A percentile compares a stretch with the other conserved stretches of the same genome.
These are phyloP conservation scores for Solidago caesia DNA, from an alignment of 129 eudicot genomes.

Conservation along the genomic window DNA sequence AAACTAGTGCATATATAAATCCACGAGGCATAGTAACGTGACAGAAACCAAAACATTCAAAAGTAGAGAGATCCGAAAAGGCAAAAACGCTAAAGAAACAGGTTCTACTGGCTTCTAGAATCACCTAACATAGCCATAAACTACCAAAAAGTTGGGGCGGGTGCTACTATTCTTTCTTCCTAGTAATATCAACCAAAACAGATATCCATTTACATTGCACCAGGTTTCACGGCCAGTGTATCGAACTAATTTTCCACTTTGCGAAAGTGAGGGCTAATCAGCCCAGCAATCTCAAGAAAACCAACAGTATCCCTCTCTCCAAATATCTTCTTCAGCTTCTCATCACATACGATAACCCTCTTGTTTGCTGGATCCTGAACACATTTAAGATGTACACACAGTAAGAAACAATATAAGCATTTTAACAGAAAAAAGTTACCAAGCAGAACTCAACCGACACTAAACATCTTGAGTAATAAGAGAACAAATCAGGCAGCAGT, in stretches of 20 bases:
- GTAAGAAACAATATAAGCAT: neutral
- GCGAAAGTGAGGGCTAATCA: slow-evolving; percentile 62
- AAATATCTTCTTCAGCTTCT: slow-evolving; percentile 75
- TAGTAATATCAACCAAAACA: slow-evolving; percentile 17
- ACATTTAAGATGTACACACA: neutral
- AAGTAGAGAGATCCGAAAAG: neutral
- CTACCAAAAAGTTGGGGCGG: slow-evolving; percentile 13
- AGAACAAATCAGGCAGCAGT: neutral
- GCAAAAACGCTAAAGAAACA: slow-evolving; percentile 6
- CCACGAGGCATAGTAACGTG: neutral
- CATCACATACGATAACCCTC: slow-evolving; percentile 77
- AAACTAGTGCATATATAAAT: neutral
- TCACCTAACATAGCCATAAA: slow-evolving; percentile 12
- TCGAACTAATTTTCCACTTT: slow-evolving; percentile 1
- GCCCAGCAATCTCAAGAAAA: slow-evolving; percentile 86
- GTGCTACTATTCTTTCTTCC: slow-evolving; percentile 9
- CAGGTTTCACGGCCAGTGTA: neutral
- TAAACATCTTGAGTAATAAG: neutral
- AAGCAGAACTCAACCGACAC: neutral
- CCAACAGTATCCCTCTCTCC: slow-evolving; percentile 74
- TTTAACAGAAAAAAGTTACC: neutral
- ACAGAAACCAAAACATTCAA: neutral
- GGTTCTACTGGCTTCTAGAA: slow-evolving; percentile 8
- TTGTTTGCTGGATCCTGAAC: slow-evolving; percentile 68
- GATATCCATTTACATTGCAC: slow-evolving; percentile 18